Percentiles rank a stretch among this genome's conserved stretches.
Conservation (phyloP, 2,329 filamentous ascomycete genomes). For the Aspergillus costaricaensis region DNA sequence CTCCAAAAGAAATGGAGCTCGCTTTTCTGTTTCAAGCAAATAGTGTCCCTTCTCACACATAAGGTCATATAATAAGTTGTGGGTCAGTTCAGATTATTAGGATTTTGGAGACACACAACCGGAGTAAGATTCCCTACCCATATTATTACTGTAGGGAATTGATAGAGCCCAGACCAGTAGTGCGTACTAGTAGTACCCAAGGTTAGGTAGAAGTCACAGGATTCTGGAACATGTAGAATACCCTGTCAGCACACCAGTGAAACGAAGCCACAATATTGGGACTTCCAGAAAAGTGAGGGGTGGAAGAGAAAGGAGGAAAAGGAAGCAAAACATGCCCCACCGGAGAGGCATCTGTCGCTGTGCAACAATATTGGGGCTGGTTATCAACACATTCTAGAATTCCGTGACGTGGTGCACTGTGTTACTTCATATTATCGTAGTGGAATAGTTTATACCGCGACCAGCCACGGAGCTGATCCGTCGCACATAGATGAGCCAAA, state of each 20-base stretch:
- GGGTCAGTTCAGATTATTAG: background rate
- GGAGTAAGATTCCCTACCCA: background rate
- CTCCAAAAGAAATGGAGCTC: background rate
- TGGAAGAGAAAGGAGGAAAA: background rate
- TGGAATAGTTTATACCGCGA: background rate
- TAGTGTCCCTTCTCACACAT: background rate
- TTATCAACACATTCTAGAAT: background rate
- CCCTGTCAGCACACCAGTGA: background rate
- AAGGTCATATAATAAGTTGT: background rate
- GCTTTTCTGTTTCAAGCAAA: background rate
- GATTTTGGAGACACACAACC: background rate
- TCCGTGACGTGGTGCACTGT: background rate
- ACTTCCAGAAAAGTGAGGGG: background rate
- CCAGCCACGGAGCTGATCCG: background rate
- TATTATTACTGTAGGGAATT: too few relatives aligned
- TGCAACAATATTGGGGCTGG: background rate
- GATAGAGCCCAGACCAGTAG: background rate
- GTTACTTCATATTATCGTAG: background rate
- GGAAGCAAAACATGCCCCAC: background rate
- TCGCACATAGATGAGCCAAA: background rate
- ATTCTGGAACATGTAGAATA: background rate
- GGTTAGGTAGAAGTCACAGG: background rate
- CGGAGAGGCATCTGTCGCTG: background rate
- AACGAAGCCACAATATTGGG: conserved; percentile 3
- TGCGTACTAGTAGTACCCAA: background rate